Evolutionary conservation across 2,329 filamentous ascomycete genomes (phyloP).

Genomic region (Hymenoscyphus albidus): DNA sequence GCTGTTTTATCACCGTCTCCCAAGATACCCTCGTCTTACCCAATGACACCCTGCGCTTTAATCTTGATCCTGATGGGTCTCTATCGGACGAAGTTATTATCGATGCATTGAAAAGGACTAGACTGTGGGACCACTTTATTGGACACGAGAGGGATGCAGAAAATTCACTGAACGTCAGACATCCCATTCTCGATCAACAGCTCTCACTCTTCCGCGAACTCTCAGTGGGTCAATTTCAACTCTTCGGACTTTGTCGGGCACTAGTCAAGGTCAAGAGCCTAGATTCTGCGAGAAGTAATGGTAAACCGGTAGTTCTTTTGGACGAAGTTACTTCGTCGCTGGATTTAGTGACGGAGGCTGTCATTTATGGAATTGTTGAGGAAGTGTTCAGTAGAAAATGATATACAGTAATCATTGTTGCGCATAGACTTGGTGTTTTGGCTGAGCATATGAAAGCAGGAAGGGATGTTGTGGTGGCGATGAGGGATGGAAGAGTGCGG

Average conservation of each 20-base stretch:
- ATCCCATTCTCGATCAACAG: slow-evolving; percentile 28
- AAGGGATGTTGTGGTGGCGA: slow-evolving; percentile 30
- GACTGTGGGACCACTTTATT: slow-evolving; percentile 16
- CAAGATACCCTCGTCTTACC: slow-evolving; percentile 41
- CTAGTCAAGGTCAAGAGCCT: slow-evolving; percentile 35
- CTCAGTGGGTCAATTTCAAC: slow-evolving; percentile 44
- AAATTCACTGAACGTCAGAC: slow-evolving; percentile 9
- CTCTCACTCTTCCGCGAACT: slow-evolving; percentile 31
- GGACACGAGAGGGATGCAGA: not conserved
- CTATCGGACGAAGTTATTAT: slow-evolving; percentile 23
- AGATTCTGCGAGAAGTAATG: slow-evolving; percentile 2
- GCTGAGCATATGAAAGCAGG: slow-evolving; percentile 26
- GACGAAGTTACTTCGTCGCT: slow-evolving; percentile 43
- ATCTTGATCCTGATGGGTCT: slow-evolving; percentile 29
- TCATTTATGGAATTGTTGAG: slow-evolving; percentile 34
- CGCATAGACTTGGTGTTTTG: slow-evolving; percentile 35
- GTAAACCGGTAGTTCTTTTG: slow-evolving; percentile 38
- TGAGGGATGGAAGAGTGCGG: slow-evolving; percentile 27
- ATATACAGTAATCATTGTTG: slow-evolving; percentile 36
- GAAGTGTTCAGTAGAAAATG: slow-evolving; percentile 31
- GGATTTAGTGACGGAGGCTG: slow-evolving; percentile 35
- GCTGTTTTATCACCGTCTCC: slow-evolving; percentile 40
- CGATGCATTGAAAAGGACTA: slow-evolving; percentile 12
- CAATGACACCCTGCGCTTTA: slow-evolving; percentile 33
- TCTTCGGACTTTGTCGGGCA: slow-evolving; percentile 46